Evolutionary conservation across 352 stramenopile species (phyloP).

Genomic region (Pythium periplocum): DNA sequence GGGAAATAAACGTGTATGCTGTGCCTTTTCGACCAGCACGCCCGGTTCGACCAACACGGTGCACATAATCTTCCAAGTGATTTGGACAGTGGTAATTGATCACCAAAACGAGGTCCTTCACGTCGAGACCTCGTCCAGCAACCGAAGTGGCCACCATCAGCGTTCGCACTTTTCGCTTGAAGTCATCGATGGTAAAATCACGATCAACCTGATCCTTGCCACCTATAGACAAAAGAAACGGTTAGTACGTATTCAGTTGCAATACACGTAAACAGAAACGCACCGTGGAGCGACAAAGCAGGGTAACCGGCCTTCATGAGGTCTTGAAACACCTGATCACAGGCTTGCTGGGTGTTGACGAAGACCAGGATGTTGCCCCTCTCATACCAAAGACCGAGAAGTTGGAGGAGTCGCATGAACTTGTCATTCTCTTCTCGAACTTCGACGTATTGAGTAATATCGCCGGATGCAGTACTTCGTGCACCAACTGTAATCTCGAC

Average conservation of each 20-base stretch:
- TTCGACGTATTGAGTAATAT: conserved; percentile 98
- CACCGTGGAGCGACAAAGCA: conserved; percentile 95
- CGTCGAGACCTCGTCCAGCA: conserved; percentile 96
- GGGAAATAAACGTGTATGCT: conserved; percentile 99
- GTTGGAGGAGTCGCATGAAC: conserved; percentile 96
- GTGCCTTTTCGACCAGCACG: conserved; percentile 94
- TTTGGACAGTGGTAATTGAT: conserved; percentile 99
- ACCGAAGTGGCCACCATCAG: conserved; percentile 95
- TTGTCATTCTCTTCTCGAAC: conserved; percentile 98
- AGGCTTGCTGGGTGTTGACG: conserved; percentile 97
- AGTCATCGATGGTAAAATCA: conserved; percentile 98
- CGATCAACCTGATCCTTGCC: conserved; percentile 99
- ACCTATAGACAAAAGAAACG: conserved; percentile 34
- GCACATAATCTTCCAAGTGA: conserved; percentile 99
- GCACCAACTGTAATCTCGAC: conserved; percentile 97
- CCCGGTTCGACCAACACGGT: conserved; percentile 96
- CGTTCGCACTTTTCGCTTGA: conserved; percentile 94
- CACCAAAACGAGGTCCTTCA: conserved; percentile 97
- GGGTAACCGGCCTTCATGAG: conserved; percentile 95
- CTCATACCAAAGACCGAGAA: conserved; percentile 95
- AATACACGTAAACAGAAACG: not conserved
- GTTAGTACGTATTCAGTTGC: conserved; percentile 1
- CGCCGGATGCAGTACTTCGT: conserved; percentile 93
- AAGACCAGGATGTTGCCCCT: conserved; percentile 98
- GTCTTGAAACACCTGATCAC: conserved; percentile 96